A percentile compares a stretch with the other conserved stretches of the same genome.
Conservation (phyloP, 2,329 filamentous ascomycete species). For the Ophiosphaerella narmari region DNA sequence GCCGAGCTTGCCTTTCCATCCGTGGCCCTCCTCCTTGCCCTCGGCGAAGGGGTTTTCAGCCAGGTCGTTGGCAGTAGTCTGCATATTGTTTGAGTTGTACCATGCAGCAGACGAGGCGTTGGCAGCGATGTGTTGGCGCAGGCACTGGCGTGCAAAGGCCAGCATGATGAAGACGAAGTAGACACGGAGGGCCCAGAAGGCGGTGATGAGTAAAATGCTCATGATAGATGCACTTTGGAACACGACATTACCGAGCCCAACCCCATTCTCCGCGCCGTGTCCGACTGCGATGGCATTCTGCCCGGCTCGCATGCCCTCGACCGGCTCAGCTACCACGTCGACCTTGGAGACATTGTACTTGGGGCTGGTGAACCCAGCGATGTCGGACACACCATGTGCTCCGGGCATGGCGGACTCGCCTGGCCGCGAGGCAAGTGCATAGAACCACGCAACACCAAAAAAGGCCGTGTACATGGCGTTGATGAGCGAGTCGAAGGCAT, state of each 20-base stretch:
- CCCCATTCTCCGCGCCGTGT: constrained; percentile 42
- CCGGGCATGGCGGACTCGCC: constrained; percentile 44
- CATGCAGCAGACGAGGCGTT: constrained; percentile 52
- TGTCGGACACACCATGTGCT: constrained; percentile 63
- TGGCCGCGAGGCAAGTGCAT: constrained; percentile 67
- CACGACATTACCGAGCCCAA: constrained; percentile 65
- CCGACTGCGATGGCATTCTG: constrained; percentile 60
- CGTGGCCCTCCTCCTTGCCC: constrained; percentile 73
- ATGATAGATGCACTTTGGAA: constrained; percentile 70
- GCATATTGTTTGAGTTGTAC: constrained; percentile 41
- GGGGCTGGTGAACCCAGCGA: constrained; percentile 67
- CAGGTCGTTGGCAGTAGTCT: constrained; percentile 51
- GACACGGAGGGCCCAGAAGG: constrained; percentile 74
- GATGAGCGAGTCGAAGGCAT: constrained; percentile 78
- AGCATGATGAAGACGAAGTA: constrained; percentile 87
- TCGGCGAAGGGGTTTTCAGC: constrained; percentile 72
- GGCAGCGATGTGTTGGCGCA: constrained; percentile 68
- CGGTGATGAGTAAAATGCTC: constrained; percentile 75
- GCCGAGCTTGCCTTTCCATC: constrained; percentile 80
- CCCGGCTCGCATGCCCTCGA: constrained; percentile 50
- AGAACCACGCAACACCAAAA: constrained; percentile 86
- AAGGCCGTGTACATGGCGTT: constrained; percentile 81
- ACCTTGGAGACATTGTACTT: constrained; percentile 65
- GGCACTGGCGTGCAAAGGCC: constrained; percentile 76
- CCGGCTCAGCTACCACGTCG: constrained; percentile 57